Percentiles rank a stretch among this genome's conserved stretches.
Conservation (phyloP, 371 early-diverging fungal genomes). For the Rhizopus sp. region DNA sequence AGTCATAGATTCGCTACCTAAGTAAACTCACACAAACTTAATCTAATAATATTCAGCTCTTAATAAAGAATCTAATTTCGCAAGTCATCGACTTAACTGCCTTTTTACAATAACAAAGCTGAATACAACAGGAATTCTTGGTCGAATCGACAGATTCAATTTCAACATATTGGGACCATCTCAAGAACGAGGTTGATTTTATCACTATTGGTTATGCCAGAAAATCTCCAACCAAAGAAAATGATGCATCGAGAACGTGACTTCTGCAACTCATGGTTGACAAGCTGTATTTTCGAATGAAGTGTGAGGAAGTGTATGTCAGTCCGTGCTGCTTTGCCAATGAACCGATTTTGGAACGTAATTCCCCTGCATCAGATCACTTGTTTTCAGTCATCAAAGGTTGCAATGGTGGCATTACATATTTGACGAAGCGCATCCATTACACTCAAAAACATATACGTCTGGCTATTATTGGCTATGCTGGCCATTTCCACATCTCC, state of each 20-base stretch:
- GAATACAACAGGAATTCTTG: constrained; percentile 5
- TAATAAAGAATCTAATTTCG: too few species aligned
- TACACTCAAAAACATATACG: constrained; percentile 9
- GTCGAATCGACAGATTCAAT: constrained; percentile 12
- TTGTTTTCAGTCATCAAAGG: constrained; percentile 19
- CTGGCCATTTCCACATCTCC: constrained; percentile 22
- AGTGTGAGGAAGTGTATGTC: constrained; percentile 6
- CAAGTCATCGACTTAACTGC: too few species aligned
- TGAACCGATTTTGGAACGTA: constrained; percentile 7
- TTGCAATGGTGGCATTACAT: constrained; percentile 16
- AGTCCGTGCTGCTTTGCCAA: constrained; percentile 7
- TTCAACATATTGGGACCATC: constrained; percentile 9
- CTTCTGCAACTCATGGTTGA: constrained; percentile 9
- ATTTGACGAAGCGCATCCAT: constrained; percentile 16
- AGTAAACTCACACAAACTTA: too few species aligned
- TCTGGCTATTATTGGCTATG: constrained; percentile 24
- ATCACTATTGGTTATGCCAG: constrained; percentile 8
- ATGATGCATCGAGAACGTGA: constrained; percentile 5
- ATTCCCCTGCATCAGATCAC: constrained; percentile 11
- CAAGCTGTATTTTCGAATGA: constrained; percentile 5
- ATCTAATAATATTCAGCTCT: too few species aligned
- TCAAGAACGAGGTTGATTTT: constrained; percentile 7
- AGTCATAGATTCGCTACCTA: too few species aligned
- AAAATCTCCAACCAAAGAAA: constrained; percentile 11
- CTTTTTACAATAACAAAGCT: too few species aligned